Evolutionary conservation across 495 filamentous ascomycete species (phyloP), one percentile per base, ranked within the genome.

Genomic region (Cladorrhinum samala): DNA sequence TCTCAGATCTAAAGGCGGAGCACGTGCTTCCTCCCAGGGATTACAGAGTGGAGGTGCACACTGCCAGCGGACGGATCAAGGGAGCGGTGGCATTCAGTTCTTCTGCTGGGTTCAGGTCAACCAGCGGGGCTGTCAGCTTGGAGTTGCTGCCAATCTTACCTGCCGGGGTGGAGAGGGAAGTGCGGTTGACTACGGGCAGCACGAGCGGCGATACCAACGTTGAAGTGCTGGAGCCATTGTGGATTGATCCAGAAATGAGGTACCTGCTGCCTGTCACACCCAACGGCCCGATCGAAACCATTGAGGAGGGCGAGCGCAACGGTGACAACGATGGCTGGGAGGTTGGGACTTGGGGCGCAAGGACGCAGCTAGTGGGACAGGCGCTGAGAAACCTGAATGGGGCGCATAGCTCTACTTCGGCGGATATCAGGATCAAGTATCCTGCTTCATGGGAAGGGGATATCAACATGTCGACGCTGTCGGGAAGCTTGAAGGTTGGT

Each of bases 391-490:
- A 54, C 36, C 52, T 77, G 1, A 30, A 54, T 5, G 50, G 61
- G 7, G 11, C 46, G 21, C 73, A 75, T 41, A 62, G 36, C 19
- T 63, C 62, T 4, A 72, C 68, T 0, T 72, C 69, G 16, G 72
- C 64, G 0, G 46, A 65, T 17, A 54, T 74, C 37, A 44, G 38
- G 9, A 48, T 76, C 2, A 47, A 37, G 9, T 73, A 69, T 23
- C 73, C 75, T 0, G 55, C 48, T 20, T 48, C 56, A 1, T 77
- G 75, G 74, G 72, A 74, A 52, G 75, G 75, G 0, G 44, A 60
- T 14, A 49, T 75, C 13, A 16, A 20, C 9, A 55, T 69, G 16
- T 4, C 53, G 40, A 58, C 68, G 24, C 55, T 62, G 9, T 58
- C 57, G 21, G 72, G 71, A 6, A 46, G 24, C 11, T 40, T 76